Conservation (phyloP, 2,329 filamentous ascomycete species). For the Calonectria pauciramosa region DNA sequence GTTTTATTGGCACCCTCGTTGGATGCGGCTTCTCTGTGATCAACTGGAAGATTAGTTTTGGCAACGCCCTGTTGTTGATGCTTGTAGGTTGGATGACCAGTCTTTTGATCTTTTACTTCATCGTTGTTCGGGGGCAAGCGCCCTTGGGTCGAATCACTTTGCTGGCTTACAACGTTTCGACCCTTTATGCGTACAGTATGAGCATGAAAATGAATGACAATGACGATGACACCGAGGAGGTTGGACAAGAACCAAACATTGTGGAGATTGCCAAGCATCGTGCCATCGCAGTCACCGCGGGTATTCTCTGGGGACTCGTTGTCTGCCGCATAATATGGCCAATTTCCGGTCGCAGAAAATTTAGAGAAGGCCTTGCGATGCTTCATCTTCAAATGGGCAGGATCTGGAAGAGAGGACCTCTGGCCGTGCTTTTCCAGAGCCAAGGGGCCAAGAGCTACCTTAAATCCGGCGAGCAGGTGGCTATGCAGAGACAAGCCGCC, state of each 20-base stretch:
- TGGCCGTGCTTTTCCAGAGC: constrained; percentile 78
- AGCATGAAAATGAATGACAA: constrained; percentile 77
- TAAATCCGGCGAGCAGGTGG: constrained; percentile 37
- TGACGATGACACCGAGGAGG: constrained; percentile 84
- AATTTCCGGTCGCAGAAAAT: constrained; percentile 87
- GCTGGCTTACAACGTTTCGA: constrained; percentile 95
- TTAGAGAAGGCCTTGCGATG: constrained; percentile 88
- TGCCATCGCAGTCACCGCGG: constrained; percentile 87
- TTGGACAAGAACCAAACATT: constrained; percentile 83
- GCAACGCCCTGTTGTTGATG: constrained; percentile 80
- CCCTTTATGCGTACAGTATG: constrained; percentile 92
- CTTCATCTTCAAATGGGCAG: constrained; percentile 95
- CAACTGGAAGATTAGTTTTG: constrained; percentile 83
- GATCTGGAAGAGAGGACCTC: constrained; percentile 94
- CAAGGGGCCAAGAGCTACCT: constrained; percentile 78
- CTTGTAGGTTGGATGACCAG: constrained; percentile 87
- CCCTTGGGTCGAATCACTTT: constrained; percentile 94
- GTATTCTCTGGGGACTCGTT: constrained; percentile 92
- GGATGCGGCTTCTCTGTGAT: constrained; percentile 82
- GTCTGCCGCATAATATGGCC: constrained; percentile 93
- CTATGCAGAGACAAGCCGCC: constrained; percentile 56
- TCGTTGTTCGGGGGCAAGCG: constrained; percentile 85
- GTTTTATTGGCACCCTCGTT: constrained; percentile 88
- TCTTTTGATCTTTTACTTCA: constrained; percentile 89
- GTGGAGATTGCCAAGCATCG: constrained; percentile 89